phyloP scores from a whole-genome alignment of 306 rosid genomes.

The Myrica gale region DNA sequence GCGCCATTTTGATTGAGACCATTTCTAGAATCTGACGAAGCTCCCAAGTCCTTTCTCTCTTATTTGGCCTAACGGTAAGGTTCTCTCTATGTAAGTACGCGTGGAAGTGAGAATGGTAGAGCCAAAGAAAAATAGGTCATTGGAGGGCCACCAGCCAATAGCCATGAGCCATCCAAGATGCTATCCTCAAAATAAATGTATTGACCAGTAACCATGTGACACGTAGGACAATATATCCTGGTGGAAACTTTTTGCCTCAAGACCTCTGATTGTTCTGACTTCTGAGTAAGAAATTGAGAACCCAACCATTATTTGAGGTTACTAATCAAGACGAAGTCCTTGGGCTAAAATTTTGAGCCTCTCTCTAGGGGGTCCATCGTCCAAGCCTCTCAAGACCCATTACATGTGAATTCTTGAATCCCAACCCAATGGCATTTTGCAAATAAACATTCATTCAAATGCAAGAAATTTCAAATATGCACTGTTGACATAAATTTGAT shows the following conservation, averaged over 20 bases:
- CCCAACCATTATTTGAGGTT: not conserved
- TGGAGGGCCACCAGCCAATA: not conserved
- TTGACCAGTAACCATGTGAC: slow-evolving; percentile 30
- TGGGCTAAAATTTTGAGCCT: not conserved
- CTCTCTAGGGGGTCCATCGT: not conserved
- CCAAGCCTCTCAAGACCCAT: not conserved
- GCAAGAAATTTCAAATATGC: not conserved
- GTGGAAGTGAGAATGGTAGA: slow-evolving; percentile 11
- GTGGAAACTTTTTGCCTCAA: not conserved
- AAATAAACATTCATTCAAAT: slow-evolving; percentile 3
- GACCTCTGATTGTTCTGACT: slow-evolving; percentile 9
- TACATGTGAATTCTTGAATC: not conserved
- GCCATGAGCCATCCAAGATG: slow-evolving; percentile 27
- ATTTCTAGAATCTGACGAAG: slow-evolving; percentile 15
- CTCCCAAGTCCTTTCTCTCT: not conserved
- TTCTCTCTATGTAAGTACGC: not conserved
- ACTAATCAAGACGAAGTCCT: too few species aligned
- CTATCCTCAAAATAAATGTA: slow-evolving; percentile 29
- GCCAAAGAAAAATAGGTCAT: not conserved
- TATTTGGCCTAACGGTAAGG: not conserved
- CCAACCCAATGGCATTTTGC: not conserved
- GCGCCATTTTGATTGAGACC: slow-evolving; percentile 52
- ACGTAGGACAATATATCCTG: slow-evolving; percentile 27
- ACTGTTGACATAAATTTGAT: not conserved
- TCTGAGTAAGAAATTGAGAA: not conserved